These are phyloP conservation scores for Lachnum nothofagi DNA, from an alignment of 2,329 filamentous ascomycete genomes.

Conservation along the genomic window DNA sequence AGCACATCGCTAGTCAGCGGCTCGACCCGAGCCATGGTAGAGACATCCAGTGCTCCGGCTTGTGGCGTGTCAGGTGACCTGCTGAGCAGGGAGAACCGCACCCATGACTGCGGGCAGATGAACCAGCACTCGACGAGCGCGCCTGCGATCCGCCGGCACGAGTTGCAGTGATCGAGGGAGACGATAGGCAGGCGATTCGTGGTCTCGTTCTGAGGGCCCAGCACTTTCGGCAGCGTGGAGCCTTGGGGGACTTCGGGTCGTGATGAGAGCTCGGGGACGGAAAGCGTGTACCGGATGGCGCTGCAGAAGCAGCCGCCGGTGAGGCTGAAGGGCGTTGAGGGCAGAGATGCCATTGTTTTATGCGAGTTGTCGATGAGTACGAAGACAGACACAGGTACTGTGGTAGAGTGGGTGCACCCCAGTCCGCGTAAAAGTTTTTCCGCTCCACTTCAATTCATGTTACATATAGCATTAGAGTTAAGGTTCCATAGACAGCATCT, in stretches of 20 bases:
- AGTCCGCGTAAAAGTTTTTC: too few species aligned
- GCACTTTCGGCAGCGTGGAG: background rate
- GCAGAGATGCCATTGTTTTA: constrained; percentile 7
- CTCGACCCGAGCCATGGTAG: background rate
- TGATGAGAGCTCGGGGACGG: constrained; percentile 18
- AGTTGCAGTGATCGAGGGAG: constrained; percentile 28
- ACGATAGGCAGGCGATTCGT: constrained; percentile 22
- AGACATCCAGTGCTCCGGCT: too few species aligned
- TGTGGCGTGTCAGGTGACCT: constrained; percentile 2
- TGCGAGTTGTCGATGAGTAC: too few species aligned
- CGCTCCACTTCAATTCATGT: too few species aligned
- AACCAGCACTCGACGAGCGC: constrained; percentile 27
- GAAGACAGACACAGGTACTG: too few species aligned
- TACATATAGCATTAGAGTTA: too few species aligned
- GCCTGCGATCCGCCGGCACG: constrained; percentile 24
- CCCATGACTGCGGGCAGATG: constrained; percentile 27
- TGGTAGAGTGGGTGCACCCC: too few species aligned
- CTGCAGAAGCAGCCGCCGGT: constrained; percentile 30
- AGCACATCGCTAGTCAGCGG: constrained; percentile 4
- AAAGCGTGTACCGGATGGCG: constrained; percentile 28
- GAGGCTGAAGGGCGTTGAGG: constrained; percentile 17
- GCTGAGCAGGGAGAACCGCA: constrained; percentile 22
- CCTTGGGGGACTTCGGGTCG: constrained; percentile 11
- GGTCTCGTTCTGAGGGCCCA: constrained; percentile 14
- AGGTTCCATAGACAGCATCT: too few species aligned